These are phyloP conservation scores for Pythium pyrilobum DNA, from an alignment of 352 stramenopile genomes.

Conservation along the genomic window DNA sequence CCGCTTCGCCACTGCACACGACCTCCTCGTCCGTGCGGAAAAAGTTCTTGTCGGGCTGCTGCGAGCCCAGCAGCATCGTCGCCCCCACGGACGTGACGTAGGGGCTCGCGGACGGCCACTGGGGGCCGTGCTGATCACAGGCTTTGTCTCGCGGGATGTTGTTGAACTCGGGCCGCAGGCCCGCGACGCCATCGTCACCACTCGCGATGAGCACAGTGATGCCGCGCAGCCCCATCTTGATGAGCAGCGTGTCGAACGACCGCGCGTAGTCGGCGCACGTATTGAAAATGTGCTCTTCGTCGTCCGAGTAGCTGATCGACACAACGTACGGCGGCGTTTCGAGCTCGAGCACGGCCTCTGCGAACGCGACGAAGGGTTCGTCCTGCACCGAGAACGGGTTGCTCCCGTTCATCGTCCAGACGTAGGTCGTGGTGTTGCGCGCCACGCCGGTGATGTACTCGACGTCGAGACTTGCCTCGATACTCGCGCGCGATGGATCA, in stretches of 20 bases:
- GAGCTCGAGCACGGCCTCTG: conserved; percentile 56
- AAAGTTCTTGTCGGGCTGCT: conserved; percentile 36
- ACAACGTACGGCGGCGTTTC: conserved; percentile 76
- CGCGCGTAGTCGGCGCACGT: conserved; percentile 65
- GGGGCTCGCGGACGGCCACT: conserved; percentile 78
- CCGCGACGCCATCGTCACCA: conserved; percentile 86
- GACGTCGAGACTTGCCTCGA: conserved; percentile 85
- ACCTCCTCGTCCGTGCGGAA: conserved; percentile 72
- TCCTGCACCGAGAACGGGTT: conserved; percentile 83
- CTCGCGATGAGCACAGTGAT: conserved; percentile 84
- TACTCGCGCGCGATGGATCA: conserved; percentile 27
- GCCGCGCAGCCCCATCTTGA: conserved; percentile 86
- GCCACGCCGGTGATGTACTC: conserved; percentile 88
- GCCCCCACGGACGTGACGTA: conserved; percentile 90
- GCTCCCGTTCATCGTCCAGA: conserved; percentile 76
- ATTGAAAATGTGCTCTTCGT: conserved; percentile 87
- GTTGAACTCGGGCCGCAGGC: conserved; percentile 55
- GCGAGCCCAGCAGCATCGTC: conserved; percentile 55
- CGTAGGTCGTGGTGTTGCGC: conserved; percentile 70
- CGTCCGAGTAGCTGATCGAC: conserved; percentile 89
- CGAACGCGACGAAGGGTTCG: conserved; percentile 85
- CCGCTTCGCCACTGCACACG: conserved; percentile 63
- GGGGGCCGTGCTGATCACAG: conserved; percentile 57
- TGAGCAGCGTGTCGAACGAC: conserved; percentile 78
- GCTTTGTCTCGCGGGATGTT: conserved; percentile 45